Evolutionary conservation across 306 rosid genomes (phyloP).

Genomic region (Vicia faba): DNA sequence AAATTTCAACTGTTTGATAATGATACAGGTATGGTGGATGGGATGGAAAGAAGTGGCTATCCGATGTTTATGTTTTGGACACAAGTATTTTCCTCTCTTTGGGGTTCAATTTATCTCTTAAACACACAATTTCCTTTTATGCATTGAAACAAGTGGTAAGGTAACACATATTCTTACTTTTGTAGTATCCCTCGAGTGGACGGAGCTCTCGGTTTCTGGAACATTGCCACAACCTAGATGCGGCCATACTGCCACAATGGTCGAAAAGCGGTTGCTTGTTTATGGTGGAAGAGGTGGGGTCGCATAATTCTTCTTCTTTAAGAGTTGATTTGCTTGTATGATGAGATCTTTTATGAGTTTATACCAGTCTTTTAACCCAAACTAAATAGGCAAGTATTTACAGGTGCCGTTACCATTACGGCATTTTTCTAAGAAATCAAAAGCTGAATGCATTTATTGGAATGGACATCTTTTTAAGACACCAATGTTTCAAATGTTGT

Average conservation of each 20-base stretch:
- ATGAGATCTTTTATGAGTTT: too few relatives aligned
- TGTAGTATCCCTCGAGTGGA: slow-evolving; percentile 92
- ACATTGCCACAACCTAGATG: slow-evolving; percentile 92
- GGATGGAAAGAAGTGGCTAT: slow-evolving; percentile 98
- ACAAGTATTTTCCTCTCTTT: slow-evolving; percentile 60
- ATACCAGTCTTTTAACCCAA: too few relatives aligned
- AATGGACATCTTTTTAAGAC: too few relatives aligned
- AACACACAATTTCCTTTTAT: slow-evolving; percentile 20
- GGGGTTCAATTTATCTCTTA: slow-evolving; percentile 17
- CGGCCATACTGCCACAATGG: slow-evolving; percentile 91
- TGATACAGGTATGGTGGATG: slow-evolving; percentile 94
- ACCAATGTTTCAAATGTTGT: too few relatives aligned
- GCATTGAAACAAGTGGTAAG: slow-evolving; percentile 32
- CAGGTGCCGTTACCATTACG: too few relatives aligned
- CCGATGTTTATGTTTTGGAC: slow-evolving; percentile 91
- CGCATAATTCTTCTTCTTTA: background rate
- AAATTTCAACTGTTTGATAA: slow-evolving; percentile 27
- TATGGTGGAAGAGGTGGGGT: slow-evolving; percentile 93
- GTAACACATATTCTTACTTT: slow-evolving; percentile 35
- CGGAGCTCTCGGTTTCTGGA: slow-evolving; percentile 78
- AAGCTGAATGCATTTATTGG: too few relatives aligned
- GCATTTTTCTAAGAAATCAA: too few relatives aligned
- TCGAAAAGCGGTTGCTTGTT: slow-evolving; percentile 86
- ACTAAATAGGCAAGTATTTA: too few relatives aligned
- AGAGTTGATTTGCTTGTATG: too few relatives aligned